A percentile compares a stretch with the other conserved stretches of the same genome.
phyloP scores from a whole-genome alignment of 139 green algal species.

The Chlamydomonas urium region DNA sequence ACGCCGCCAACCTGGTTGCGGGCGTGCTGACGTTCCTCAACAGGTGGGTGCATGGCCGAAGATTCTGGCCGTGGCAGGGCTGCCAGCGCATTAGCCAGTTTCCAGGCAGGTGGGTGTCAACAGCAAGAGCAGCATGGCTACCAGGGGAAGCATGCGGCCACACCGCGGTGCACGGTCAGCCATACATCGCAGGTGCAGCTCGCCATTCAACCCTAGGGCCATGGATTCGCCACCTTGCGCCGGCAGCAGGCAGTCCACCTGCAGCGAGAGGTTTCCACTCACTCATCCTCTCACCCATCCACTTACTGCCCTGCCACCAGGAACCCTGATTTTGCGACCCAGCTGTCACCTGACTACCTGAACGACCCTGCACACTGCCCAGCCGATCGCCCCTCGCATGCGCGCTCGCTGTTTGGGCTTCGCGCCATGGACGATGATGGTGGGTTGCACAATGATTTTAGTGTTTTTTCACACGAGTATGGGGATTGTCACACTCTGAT shows the following conservation, averaged over 20 bases:
- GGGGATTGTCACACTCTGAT: neutral
- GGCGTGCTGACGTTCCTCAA: conserved; percentile 4
- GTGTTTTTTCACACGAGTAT: neutral
- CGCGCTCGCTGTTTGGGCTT: neutral
- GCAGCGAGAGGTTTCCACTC: neutral
- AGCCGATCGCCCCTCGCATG: neutral
- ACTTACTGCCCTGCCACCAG: neutral
- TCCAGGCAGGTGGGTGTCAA: neutral
- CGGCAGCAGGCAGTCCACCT: neutral
- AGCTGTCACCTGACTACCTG: conserved; percentile 6
- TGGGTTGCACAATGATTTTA: too few species aligned
- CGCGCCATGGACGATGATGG: neutral
- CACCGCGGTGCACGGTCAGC: neutral
- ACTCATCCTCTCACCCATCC: neutral
- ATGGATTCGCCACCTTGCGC: neutral
- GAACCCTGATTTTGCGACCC: neutral
- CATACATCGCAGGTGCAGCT: neutral
- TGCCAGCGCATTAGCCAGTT: neutral
- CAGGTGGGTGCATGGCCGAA: neutral
- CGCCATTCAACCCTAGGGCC: neutral
- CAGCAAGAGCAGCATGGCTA: neutral
- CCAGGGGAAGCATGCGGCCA: neutral
- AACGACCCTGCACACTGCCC: conserved; percentile 14
- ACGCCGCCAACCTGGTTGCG: neutral
- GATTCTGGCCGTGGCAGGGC: neutral